Conservation (phyloP, 768 basidiomycete genomes). For the Trametes maxima region DNA sequence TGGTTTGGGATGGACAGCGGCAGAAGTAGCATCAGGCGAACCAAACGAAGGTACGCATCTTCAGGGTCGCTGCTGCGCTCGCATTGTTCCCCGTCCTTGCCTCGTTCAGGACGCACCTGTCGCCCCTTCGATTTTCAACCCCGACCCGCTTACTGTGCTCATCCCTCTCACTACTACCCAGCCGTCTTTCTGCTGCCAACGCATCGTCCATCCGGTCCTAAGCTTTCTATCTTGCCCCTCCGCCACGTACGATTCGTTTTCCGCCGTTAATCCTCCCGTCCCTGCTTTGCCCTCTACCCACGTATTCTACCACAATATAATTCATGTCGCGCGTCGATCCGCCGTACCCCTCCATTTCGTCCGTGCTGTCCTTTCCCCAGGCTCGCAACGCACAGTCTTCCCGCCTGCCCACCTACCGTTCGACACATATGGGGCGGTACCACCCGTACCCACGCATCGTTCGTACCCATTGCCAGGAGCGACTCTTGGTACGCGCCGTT, state of each 20-base stretch:
- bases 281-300: not conserved
- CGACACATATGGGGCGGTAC: constrained; percentile 4
- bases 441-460: constrained; percentile 2
- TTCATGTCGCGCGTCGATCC: constrained; percentile 1
- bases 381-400: not conserved
- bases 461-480: not conserved
- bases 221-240: not conserved
- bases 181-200: not conserved
- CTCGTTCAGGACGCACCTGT: not conserved
- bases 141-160: not conserved
- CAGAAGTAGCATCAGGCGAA: not conserved
- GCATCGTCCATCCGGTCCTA: not conserved
- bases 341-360: not conserved
- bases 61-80: not conserved
- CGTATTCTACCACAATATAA: not conserved
- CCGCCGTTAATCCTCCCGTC: not conserved
- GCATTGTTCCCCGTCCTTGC: not conserved
- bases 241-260: not conserved
- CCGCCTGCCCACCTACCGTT: constrained; percentile 10
- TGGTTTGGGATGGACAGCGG: not conserved
- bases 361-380: not conserved
- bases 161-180: not conserved
- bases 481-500: not conserved
- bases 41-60: not conserved
- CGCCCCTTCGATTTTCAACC: not conserved